Evolutionary conservation across 2,329 filamentous ascomycete species (phyloP).

Genomic region (Cercospora sp.): DNA sequence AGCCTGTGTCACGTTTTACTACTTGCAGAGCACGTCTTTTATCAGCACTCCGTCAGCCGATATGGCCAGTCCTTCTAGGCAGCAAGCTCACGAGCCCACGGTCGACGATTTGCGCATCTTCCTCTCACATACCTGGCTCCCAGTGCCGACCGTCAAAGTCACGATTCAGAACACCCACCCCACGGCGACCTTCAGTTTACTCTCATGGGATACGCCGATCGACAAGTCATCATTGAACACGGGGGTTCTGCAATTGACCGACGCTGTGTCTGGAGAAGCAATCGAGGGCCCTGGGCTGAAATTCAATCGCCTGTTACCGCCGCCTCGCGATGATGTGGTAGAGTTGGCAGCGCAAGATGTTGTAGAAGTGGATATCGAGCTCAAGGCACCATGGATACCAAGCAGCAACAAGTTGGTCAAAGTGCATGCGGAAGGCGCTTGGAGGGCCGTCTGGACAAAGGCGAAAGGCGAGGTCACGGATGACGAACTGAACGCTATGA

Average conservation of each 20-base stretch:
- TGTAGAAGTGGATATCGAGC: conserved; percentile 39
- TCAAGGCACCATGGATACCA: conserved; percentile 43
- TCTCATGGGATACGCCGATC: conserved; percentile 46
- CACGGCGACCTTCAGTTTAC: conserved; percentile 39
- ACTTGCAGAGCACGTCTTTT: neutral
- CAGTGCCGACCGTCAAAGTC: conserved; percentile 32
- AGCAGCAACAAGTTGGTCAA: conserved; percentile 40
- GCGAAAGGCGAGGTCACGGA: conserved; percentile 20
- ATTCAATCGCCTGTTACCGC: conserved; percentile 42
- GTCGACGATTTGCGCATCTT: conserved; percentile 10
- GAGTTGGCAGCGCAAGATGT: conserved; percentile 40
- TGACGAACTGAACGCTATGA: conserved; percentile 26
- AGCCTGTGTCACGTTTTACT: neutral
- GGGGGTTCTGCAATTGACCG: conserved; percentile 40
- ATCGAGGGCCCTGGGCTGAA: conserved; percentile 38
- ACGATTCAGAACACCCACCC: conserved; percentile 42
- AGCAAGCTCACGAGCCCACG: conserved; percentile 5
- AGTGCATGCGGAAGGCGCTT: conserved; percentile 39
- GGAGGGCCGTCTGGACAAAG: conserved; percentile 40
- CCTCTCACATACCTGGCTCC: conserved; percentile 10
- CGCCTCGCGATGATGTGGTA: conserved; percentile 39
- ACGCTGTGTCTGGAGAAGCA: conserved; percentile 34
- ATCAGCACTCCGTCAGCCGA: neutral
- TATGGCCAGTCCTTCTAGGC: neutral
- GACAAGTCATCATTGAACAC: conserved; percentile 42